Base-by-base conservation (phyloP, 331 rosid species). In the Saraca asoca region DNA sequence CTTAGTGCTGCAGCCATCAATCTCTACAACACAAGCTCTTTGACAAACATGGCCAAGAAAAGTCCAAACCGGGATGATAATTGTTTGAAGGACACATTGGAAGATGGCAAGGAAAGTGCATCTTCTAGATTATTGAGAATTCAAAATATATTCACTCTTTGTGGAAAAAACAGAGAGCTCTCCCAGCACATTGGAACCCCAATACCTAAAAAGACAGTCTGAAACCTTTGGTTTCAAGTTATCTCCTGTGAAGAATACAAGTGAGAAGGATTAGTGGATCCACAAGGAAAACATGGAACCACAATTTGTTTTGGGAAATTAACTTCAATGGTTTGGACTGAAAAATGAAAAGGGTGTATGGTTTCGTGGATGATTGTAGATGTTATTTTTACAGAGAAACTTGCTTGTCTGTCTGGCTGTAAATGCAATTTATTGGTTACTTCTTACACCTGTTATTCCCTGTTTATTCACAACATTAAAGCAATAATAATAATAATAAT, bases 121-220 rank as follows among this genome's bases (percentile, higher is more conserved):
- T 78, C 81, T 39, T 75, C 75, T 12, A 81, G 92, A 70, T 54
- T 76, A 7, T 17, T 85, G 62, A 83, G 97, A 65, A 90, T 94
- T 45, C 92, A 87, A 44, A 94, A 85, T 41, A 94, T 94, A 71
- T 94, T 94, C 70, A 83, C 99, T 49, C 92, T 94, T 12, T 94
- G 99, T 78, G 99, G 99, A 39, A 90, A 88, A 73, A 83, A 90
- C 38, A 90, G 97, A 77, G 96, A 90, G 71, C 86, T 94, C 17
- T 83, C 95, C 4, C 95, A 86, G 37, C 78, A 78, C 46, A 65
- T 74, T 58, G 72, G 68, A 71, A 69, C 83, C 42, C 87, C 88
- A 43, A 16, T 73, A 5, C 75, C 83, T 13, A 79, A 80, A 62
- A 82, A 71, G 79, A 71, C n/a, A 46, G 52, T 59, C 75, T 35